Evolutionary conservation across 805 yeast genomes (phyloP), one percentile per base, ranked within the genome.

Genomic region (Millerozyma miso): DNA sequence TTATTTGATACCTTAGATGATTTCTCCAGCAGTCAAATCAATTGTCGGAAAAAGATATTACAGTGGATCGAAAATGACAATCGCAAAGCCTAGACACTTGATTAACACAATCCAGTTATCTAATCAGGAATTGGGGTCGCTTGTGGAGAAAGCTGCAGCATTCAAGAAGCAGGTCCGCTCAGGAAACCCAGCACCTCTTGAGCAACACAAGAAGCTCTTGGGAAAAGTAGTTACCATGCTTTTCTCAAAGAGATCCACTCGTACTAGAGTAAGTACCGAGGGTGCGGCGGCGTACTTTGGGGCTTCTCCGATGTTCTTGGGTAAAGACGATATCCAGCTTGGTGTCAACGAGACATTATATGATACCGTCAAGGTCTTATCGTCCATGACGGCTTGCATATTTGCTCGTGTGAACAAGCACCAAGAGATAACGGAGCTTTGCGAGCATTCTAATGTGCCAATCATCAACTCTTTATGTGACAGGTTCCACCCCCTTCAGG

Each of bases 321-420:
- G 99, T 39, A 88, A 85, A 54, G 97, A 90, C 53, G 99, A 93
- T 55, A 93, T 93, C 59, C 99, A 93, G 65, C 72, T 93, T 43
- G 99, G 99, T 35, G 96, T 88, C 35, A 93, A 93, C 59, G 99
- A 93, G 71, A 77, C 93, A 0, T 67, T 88, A 45, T 85, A 85
- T 55, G 99, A 93, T 63, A 85, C 97, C 1, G 77, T 96, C 14
- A 81, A 79, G 51, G 96, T 93, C 31, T 78, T 93, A 3, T 85
- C 96, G 12, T 89, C 97, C 1, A 93, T 93, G 99, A 87, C 95
- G 1, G 84, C 96, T n/a, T 85, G 96, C 49, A 80, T 93, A 4
- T 90, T 93, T 69, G 99, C 98, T n/a, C 81, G 99, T 58, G 99
- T 93, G 15, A 83, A 88, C 50, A 70, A 79, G 19, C 97, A 93